Evolutionary conservation across 768 basidiomycete species (phyloP), one percentile per base, ranked within the genome.

Genomic region (Tricholoma flavovirens): DNA sequence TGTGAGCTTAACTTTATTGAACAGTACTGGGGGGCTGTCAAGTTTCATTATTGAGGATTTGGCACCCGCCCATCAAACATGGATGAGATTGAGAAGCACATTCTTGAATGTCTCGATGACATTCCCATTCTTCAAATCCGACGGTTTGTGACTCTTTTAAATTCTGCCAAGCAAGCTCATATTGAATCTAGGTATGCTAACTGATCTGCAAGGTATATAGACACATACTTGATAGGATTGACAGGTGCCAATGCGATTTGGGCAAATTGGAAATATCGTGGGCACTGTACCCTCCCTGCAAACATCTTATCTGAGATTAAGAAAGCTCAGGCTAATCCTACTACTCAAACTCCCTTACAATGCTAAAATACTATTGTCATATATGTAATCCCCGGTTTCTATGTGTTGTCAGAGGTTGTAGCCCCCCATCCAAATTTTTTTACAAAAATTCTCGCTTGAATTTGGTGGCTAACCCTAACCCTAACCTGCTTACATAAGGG

Each of bases 1-100:
- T 61, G 60, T 53, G 61, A 64, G 43, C 30, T 51, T 4, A 51
- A 51, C 11, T 51, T 51, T 21, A 51, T 51, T 33, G 50, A 51
- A 33, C 50, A 59, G 52, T 65, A 62, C 40, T 65, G 75, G 71
- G 69, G 75, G 1, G 62, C 58, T 46, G 68, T 68, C 12, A 78
- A 77, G 56, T 57, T 56, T 9, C n/a, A 43, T 2, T 77, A 77
- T 58, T 59, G 69, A 1, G 15, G 26, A 2, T 51, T 51, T 29
- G 29, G 51, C 14, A 61, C 63, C 3, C n/a, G 42, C 6, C 66
- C 69, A 12, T 40, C 55, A 1, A 59, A 62, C 4, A 60, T 68
- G 5, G 65, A 62, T 0, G 66, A 69, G 33, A 63, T 75, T 35
- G 66, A 71, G 51, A 17, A 30, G 0, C 72, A 71, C 56, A 59